These are phyloP conservation scores for Physaria fendleri DNA, from an alignment of 345 rosid genomes.

Conservation along the genomic window DNA sequence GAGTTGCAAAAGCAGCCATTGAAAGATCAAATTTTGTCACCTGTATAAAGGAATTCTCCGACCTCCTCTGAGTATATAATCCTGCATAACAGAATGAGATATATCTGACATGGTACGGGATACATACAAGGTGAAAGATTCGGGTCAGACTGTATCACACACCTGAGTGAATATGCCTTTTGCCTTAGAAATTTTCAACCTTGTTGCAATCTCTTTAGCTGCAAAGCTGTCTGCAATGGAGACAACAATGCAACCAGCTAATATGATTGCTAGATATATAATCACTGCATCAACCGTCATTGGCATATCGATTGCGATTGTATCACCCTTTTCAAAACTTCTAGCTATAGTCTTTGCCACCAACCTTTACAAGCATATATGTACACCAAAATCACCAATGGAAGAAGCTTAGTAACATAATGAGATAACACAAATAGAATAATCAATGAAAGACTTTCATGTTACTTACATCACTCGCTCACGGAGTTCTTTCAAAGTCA, in stretches of 20 bases:
- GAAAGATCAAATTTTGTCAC: conserved; percentile 29
- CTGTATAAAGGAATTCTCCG: conserved; percentile 76
- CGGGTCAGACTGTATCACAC: conserved; percentile 3
- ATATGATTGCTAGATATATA: conserved; percentile 71
- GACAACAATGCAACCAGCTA: conserved; percentile 75
- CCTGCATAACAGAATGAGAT: conserved; percentile 43
- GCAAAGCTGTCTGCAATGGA: conserved; percentile 97
- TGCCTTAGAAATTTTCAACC: conserved; percentile 68
- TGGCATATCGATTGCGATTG: conserved; percentile 92
- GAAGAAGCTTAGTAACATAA: neutral
- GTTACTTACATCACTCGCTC: conserved; percentile 69
- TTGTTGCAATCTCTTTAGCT: conserved; percentile 72
- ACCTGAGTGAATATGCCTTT: conserved; percentile 95
- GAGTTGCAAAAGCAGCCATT: neutral
- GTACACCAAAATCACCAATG: neutral
- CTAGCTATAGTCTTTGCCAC: conserved; percentile 68
- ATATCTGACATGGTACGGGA: neutral
- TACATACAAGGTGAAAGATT: neutral
- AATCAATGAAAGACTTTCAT: neutral
- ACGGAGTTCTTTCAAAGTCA: conserved; percentile 66
- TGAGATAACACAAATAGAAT: neutral
- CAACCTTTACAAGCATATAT: conserved; percentile 39
- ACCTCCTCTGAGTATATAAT: conserved; percentile 74
- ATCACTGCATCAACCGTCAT: conserved; percentile 83
- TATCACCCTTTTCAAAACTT: conserved; percentile 63